Conservation (phyloP, 768 basidiomycete genomes). For the Tulasnella sp. region DNA sequence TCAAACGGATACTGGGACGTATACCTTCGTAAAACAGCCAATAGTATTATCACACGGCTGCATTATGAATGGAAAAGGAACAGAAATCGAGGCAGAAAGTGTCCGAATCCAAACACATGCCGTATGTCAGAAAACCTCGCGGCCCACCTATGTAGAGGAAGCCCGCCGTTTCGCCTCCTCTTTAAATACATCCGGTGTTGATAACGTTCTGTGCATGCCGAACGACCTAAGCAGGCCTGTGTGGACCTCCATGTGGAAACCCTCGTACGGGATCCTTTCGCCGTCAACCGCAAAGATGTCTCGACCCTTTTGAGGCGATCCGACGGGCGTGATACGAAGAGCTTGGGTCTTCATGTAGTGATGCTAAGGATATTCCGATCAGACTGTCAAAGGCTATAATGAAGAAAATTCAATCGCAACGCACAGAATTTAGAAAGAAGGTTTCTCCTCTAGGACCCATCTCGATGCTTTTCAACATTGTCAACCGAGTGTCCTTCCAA, state of each 20-base stretch:
- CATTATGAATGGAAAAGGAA: no score
- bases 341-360: slow-evolving; percentile 64
- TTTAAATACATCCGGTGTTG: not conserved
- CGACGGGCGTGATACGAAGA: slow-evolving; percentile 57
- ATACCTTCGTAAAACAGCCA: no score
- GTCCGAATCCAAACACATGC: no score
- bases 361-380: slow-evolving; percentile 35
- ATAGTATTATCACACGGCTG: no score
- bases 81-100: no score
- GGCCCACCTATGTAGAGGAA: no score
- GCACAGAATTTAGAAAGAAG: slow-evolving; percentile 54
- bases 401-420: slow-evolving; percentile 20
- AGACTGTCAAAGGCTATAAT: not conserved
- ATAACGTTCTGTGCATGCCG: slow-evolving; percentile 19
- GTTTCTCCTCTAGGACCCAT: slow-evolving; percentile 50
- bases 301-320: slow-evolving; percentile 32
- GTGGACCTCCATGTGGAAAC: slow-evolving; percentile 69
- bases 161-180: not conserved
- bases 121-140: no score
- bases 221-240: slow-evolving; percentile 37
- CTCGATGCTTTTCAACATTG: slow-evolving; percentile 44
- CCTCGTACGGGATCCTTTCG: slow-evolving; percentile 61
- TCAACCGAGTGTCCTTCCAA: slow-evolving; percentile 36
- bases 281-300: slow-evolving; percentile 59
- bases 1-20: no score